These are phyloP conservation scores for Plasmodium billcollinsi DNA, from an alignment of 169 alveolate genomes.

Conservation along the genomic window DNA sequence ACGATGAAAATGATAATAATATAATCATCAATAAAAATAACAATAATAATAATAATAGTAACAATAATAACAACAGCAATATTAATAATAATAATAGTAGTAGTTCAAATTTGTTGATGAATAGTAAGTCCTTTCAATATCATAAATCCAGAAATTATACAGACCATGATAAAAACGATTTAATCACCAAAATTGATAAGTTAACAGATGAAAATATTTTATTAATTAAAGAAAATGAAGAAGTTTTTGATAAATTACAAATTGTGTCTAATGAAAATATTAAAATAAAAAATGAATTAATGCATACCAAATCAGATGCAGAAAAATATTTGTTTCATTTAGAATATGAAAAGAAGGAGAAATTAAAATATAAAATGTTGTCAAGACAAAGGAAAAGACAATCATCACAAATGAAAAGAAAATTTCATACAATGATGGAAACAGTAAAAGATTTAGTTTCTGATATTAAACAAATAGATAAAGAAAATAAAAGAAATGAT, in stretches of 20 bases:
- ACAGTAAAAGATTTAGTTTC: slow-evolving; percentile 48
- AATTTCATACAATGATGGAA: slow-evolving; percentile 56
- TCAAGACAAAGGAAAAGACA: slow-evolving; percentile 48
- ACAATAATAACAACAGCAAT: too few species aligned
- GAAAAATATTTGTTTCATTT: slow-evolving; percentile 62
- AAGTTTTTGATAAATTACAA: slow-evolving; percentile 57
- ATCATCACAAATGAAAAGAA: slow-evolving; percentile 24
- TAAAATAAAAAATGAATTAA: slow-evolving; percentile 63
- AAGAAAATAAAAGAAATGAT: slow-evolving; percentile 64
- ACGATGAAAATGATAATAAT: slow-evolving; percentile 2
- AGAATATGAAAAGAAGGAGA: slow-evolving; percentile 71
- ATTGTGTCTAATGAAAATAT: slow-evolving; percentile 55
- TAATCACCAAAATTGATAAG: slow-evolving; percentile 19
- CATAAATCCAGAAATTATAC: slow-evolving; percentile 19
- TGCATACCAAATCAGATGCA: slow-evolving; percentile 63
- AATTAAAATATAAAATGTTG: slow-evolving; percentile 67
- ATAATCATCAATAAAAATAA: neutral
- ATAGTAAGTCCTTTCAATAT: too few species aligned
- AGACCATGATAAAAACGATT: slow-evolving; percentile 23
- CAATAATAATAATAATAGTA: neutral
- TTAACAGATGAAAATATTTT: slow-evolving; percentile 54
- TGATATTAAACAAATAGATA: slow-evolving; percentile 63
- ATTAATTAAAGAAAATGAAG: slow-evolving; percentile 74
- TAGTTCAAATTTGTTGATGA: too few species aligned
- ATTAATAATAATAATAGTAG: too few species aligned